Base-by-base conservation (phyloP, 306 rosid species). In the Vigna radiata region DNA sequence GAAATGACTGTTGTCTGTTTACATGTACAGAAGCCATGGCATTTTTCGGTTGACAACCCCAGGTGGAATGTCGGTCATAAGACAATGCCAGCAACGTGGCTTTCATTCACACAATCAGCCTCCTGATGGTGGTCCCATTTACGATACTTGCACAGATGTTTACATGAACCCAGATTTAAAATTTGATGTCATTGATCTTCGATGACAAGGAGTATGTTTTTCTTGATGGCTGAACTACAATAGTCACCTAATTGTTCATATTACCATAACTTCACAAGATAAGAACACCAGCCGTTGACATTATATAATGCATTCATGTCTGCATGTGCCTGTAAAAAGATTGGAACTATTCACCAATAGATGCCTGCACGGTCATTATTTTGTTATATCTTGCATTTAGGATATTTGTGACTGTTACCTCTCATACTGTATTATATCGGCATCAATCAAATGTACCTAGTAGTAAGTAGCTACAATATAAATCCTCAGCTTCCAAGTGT, bases 21-120 rank as follows among this genome's bases (percentile, higher is more conserved):
- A 54, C 48, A 53, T 82, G 68, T 69, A 31, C 93, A 95, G 99
- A 88, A 89, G 36, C 18, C 98, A 96, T 85, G 98, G 98, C 73
- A 96, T 96, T 83, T 96, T 96, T 78, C 92, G 98, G 75, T 85
- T 96, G 88, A 96, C 98, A 25, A 62, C 87, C 39, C 98, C 99
- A 0, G 97, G 97, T 18, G 99, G 99, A 60, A 92, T 95, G 97
- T 87, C 97, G 7, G 90, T 95, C 36, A 91, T 95, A 17, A 90
- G 90, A 82, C 84, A 95, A 36, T 95, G 99, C 85, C 93, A 86
- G 78, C 97, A 82, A 62, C 97, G 99, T 33, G 99, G 99, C 60
- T 96, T 95, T 83, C 99, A 96, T 85, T 75, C 90, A 6, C 99
- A 96, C 19, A 59, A 61, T 71, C 91, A 77, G 72, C 99, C 98